These are phyloP conservation scores for Tetraselmis striata DNA, from an alignment of 139 green algal genomes.

Conservation along the genomic window DNA sequence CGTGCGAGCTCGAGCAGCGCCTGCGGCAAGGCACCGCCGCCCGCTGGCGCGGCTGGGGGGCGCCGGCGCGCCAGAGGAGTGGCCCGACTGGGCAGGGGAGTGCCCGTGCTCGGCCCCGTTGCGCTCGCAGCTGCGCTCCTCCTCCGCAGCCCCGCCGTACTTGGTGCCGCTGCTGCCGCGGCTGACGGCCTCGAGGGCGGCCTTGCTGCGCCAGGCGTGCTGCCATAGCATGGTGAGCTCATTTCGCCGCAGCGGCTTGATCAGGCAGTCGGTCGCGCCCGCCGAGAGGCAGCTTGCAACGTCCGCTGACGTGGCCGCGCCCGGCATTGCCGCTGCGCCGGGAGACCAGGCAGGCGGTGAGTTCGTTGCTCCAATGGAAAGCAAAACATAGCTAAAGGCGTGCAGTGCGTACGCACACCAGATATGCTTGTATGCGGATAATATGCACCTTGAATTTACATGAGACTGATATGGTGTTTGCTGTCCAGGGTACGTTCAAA, in stretches of 20 bases:
- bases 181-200: neutral
- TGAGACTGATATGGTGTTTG: too few relatives aligned
- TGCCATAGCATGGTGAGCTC: constrained; percentile 71
- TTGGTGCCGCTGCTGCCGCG: neutral
- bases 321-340: neutral
- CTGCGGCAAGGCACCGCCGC: neutral
- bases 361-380: too few relatives aligned
- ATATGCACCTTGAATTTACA: too few relatives aligned
- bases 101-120: too few relatives aligned
- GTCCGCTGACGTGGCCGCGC: neutral
- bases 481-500: too few relatives aligned
- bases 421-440: too few relatives aligned
- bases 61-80: too few relatives aligned
- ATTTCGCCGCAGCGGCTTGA: constrained; percentile 70
- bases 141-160: neutral
- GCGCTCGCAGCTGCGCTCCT: neutral
- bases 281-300: constrained; percentile 6
- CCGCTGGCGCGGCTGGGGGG: too few relatives aligned
- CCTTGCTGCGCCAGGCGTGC: constrained; percentile 43
- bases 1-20: neutral
- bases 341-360: too few relatives aligned
- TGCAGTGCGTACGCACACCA: too few relatives aligned
- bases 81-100: neutral
- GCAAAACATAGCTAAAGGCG: too few relatives aligned
- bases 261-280: constrained; percentile 63